Percentiles rank a stretch among this genome's conserved stretches.
Evolutionary conservation across 805 yeast genomes (phyloP).

Genomic region (Suhomyces sp.): DNA sequence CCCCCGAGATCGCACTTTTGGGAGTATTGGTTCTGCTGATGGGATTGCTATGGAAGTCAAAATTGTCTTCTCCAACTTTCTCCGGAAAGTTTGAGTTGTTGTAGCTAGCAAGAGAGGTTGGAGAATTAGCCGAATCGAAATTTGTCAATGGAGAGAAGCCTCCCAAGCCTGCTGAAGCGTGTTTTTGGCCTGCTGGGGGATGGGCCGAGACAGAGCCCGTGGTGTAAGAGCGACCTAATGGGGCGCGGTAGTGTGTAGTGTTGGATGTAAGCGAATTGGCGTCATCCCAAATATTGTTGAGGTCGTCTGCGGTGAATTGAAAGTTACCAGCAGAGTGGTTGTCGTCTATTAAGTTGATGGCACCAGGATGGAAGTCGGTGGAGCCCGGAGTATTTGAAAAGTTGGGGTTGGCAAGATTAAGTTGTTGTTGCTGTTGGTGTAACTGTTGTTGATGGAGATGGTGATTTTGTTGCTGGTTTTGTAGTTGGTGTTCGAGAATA

Average conservation of each 20-base stretch:
- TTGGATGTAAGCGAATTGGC: slow-evolving; percentile 4
- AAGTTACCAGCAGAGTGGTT: slow-evolving; percentile 7
- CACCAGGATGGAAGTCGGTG: slow-evolving; percentile 1
- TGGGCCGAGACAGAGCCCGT: slow-evolving; percentile 3
- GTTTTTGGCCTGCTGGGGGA: slow-evolving; percentile 1
- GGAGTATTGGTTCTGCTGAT: slow-evolving; percentile 1
- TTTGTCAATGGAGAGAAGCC: slow-evolving; percentile 8
- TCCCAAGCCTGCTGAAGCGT: background rate
- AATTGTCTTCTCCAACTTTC: background rate
- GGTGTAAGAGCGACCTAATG: background rate
- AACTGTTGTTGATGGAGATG: slow-evolving; percentile 1
- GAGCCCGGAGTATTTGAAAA: slow-evolving; percentile 5
- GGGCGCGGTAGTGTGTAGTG: slow-evolving; percentile 7
- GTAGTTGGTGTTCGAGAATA: slow-evolving; percentile 41
- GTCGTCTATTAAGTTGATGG: slow-evolving; percentile 1
- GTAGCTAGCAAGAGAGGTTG: slow-evolving; percentile 1
- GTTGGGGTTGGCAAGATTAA: slow-evolving; percentile 1
- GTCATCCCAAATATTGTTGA: slow-evolving; percentile 12
- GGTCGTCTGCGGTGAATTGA: slow-evolving; percentile 11
- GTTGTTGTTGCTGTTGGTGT: background rate
- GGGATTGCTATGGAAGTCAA: background rate
- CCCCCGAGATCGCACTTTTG: background rate
- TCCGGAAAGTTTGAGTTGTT: background rate
- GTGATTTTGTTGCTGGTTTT: slow-evolving; percentile 1
- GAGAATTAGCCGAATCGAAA: slow-evolving; percentile 6